Evolutionary conservation across 805 yeast species (phyloP).

Genomic region (Metschnikowia gruessii): DNA sequence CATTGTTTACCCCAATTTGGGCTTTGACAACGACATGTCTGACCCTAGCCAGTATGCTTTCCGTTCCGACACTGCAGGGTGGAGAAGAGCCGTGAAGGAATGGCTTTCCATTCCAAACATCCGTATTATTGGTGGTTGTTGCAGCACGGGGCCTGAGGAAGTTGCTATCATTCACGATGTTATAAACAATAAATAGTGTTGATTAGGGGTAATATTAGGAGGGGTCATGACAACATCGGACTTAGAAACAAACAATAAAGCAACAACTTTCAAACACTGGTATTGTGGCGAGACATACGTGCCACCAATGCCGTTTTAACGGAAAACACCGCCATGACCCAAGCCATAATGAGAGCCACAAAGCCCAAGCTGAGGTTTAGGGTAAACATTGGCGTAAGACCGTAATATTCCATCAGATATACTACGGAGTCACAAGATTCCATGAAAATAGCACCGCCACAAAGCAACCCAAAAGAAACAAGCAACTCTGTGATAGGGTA

Average conservation of each 20-base stretch:
- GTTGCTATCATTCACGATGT: conserved; percentile 14
- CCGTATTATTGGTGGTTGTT: conserved; percentile 67
- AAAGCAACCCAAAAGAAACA: conserved; percentile 70
- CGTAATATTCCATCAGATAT: conserved; percentile 76
- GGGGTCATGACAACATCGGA: neutral
- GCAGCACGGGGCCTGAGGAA: conserved; percentile 61
- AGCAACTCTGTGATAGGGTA: conserved; percentile 87
- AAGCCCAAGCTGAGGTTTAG: conserved; percentile 82
- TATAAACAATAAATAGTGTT: conserved; percentile 3
- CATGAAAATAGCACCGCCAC: conserved; percentile 93
- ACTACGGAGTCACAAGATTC: conserved; percentile 86
- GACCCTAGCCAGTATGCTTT: conserved; percentile 30
- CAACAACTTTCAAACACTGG: neutral
- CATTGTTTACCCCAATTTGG: conserved; percentile 72
- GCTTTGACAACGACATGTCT: conserved; percentile 57
- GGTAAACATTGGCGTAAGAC: conserved; percentile 85
- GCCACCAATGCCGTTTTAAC: conserved; percentile 43
- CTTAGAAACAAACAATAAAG: neutral
- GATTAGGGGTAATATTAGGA: conserved; percentile 4
- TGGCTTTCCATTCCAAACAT: conserved; percentile 46
- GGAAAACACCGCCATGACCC: conserved; percentile 73
- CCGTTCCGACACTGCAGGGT: conserved; percentile 21
- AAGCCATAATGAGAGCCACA: conserved; percentile 77
- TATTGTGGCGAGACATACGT: conserved; percentile 1
- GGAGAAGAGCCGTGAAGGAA: conserved; percentile 38